Base-by-base conservation (phyloP, 768 basidiomycete species). In the Daedaleopsis sinensis region DNA sequence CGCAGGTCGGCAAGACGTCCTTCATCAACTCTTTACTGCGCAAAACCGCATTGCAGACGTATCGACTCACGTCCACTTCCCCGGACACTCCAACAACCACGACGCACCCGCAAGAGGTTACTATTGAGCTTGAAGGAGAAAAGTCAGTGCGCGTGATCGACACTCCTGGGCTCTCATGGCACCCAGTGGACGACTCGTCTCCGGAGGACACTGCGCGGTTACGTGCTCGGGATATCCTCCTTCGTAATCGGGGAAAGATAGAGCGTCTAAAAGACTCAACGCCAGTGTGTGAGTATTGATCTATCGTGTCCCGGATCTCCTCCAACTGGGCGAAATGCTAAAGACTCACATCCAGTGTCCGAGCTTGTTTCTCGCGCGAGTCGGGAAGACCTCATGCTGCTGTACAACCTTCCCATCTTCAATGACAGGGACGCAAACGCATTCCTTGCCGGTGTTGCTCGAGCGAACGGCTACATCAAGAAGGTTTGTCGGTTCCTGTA, bases 351-450 rank as follows among this genome's bases (percentile, higher is more conserved):
- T 32, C 6, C 54, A 63, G 93, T 91, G 57, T 73, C 81, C 18
- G 81, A 89, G 64, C 84, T 97, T 61, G 80, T 95, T 23, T 72
- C 82, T 39, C 84, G 85, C 27, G 85, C 90, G 2, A 84, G 83
- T 66, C 75, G 82, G 36, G 89, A 95, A 70, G 95, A 96, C 72
- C 79, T 97, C 44, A 95, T 96, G 91, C 75, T 96, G n/a, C 77
- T 87, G 52, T 96, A 96, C 77, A 87, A 82, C 65, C 78, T 94
- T 15, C 91, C 95, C 3, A 91, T 89, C 9, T 95, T 96, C 72
- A 65, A 82, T 10, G 78, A 79, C 48, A 87, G 89, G 2, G 86
- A 95, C 67, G 71, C 82, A 6, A 79, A 80, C 23, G 86, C 88
- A 0, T 95, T 96, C 81, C 79, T 97, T 39, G 80, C 86, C 24